A percentile compares a stretch with the other conserved stretches of the same genome.
Conservation (phyloP, 495 filamentous ascomycete species). For the Margaritispora aquatica region DNA sequence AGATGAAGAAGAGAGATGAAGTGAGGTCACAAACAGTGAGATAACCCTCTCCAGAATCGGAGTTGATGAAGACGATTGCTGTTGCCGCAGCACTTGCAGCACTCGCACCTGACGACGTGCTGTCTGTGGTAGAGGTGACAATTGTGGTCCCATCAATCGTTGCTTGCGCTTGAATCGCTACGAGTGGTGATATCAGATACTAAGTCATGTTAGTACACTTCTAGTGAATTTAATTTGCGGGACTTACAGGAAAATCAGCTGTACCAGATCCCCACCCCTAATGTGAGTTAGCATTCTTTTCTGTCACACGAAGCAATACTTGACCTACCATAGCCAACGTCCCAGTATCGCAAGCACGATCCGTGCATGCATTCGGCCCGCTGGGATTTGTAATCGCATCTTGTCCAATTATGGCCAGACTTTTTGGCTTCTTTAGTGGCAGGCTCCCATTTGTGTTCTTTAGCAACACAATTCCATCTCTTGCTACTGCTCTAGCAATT, state of each 20-base stretch:
- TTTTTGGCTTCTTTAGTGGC: conserved; percentile 70
- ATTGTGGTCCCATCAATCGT: conserved; percentile 51
- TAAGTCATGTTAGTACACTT: background rate
- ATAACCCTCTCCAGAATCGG: conserved; percentile 65
- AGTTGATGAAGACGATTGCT: conserved; percentile 70
- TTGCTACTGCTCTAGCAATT: conserved; percentile 65
- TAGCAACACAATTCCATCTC: conserved; percentile 75
- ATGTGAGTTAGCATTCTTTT: conserved; percentile 33
- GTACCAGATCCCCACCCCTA: conserved; percentile 87
- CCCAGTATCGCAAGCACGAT: conserved; percentile 76
- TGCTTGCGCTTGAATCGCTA: conserved; percentile 73
- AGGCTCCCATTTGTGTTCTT: conserved; percentile 74
- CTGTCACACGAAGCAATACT: background rate
- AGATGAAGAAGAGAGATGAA: background rate
- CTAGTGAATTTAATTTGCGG: background rate
- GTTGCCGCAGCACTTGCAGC: conserved; percentile 37
- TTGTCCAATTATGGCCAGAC: conserved; percentile 72
- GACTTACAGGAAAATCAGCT: conserved; percentile 62
- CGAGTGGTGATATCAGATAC: conserved; percentile 70
- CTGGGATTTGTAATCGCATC: conserved; percentile 69
- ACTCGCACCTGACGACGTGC: conserved; percentile 29
- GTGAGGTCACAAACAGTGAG: background rate
- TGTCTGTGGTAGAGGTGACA: conserved; percentile 61
- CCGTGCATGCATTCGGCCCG: conserved; percentile 80
- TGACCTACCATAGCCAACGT: conserved; percentile 74